Evolutionary conservation across 345 rosid genomes (phyloP), one percentile per base, ranked within the genome.

Genomic region (Euphorbia pulcherrima): DNA sequence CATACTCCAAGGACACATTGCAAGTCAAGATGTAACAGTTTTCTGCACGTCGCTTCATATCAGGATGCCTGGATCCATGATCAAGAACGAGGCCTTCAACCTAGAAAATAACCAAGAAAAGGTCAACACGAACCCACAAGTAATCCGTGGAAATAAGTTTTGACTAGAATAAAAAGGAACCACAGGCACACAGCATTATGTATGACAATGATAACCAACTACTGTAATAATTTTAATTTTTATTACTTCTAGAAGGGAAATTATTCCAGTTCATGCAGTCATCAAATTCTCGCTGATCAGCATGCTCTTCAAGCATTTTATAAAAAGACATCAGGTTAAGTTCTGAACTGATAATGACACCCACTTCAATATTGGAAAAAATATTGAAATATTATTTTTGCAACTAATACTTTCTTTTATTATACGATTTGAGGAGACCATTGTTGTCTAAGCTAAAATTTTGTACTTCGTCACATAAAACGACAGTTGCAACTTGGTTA

Each of bases 1-100:
- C 97, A 66, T 94, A 92, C 69, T 94, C 99, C 77, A 94, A 76
- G 8, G 99, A 92, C 39, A 92, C 97, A 72, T 94, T 94, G 83
- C 96, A 92, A 20, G 97, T 94, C 78, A 94, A 79, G 71, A 94
- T 94, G 75, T 84, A 80, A 76, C 99, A 94, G 68, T 92, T 92
- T 73, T 94, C 99, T 7, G 97, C 97, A 61, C 92, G 85, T 13
- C 99, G 84, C 81, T 93, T 93, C 98, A 93, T 93, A 74, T 93
- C 98, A 65, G 98, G 98, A 83, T 93, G 98, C 69, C 98, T 89
- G 24, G 99, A 94, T 67, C 97, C 99, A 77, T 94, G 99, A 69
- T 94, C 99, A 65, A 94, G 91, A 52, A 94, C 99, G 71, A 94
- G 92, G 67, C 99, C 99, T 78, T 94, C 96, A 80, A 94, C 87